These are phyloP conservation scores for Bryoglossum gracile DNA, from an alignment of 495 filamentous ascomycete genomes.

Conservation along the genomic window DNA sequence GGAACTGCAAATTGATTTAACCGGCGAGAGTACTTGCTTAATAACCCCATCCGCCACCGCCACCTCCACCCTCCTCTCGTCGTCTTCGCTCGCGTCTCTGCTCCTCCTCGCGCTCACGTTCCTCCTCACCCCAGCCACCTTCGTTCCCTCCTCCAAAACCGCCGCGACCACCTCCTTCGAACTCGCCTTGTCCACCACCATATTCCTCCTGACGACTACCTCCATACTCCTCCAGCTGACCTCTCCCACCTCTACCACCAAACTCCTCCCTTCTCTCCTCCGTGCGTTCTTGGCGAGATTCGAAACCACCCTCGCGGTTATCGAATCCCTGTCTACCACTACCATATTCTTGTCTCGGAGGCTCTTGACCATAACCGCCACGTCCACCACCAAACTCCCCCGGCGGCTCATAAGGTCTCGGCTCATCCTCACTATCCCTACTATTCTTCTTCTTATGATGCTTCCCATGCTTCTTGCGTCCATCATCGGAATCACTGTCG, in stretches of 20 bases:
- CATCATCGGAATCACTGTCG: constrained; percentile 7
- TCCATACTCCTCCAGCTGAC: neutral
- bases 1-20: no score
- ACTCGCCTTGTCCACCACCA: constrained; percentile 2
- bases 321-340: neutral
- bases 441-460: constrained; percentile 7
- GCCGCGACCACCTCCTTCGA: no score
- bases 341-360: constrained; percentile 5
- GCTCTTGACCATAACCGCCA: constrained; percentile 2
- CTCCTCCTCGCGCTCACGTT: no score
- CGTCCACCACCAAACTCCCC: neutral
- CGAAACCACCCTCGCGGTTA: neutral
- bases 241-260: constrained; percentile 11
- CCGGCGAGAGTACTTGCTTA: no score
- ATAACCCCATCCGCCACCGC: no score
- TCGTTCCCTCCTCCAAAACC: no score
- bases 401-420: neutral
- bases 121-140: no score
- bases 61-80: no score
- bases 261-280: constrained; percentile 4
- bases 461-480: constrained; percentile 16
- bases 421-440: constrained; percentile 4
- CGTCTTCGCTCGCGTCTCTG: no score
- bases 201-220: constrained; percentile 8
- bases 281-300: constrained; percentile 2